phyloP scores from a whole-genome alignment of 176 grass and related monocot genomes.

The Eleusine coracana region DNA sequence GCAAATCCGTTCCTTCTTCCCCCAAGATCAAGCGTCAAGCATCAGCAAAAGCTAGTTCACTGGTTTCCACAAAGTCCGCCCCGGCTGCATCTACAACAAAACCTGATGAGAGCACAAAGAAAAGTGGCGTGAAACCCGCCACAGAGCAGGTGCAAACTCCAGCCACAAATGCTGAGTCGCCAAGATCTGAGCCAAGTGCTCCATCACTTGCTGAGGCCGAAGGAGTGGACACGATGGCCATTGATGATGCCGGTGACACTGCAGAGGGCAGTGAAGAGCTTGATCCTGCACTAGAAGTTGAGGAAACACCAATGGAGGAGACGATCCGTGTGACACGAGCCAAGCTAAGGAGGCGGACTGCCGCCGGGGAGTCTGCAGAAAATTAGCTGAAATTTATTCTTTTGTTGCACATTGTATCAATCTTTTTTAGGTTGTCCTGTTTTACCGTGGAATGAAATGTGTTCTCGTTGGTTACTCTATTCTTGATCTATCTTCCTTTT shows the following conservation, averaged over 20 bases:
- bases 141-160: conserved; percentile 11
- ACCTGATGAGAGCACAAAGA: conserved; percentile 46
- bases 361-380: conserved; percentile 40
- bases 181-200: conserved; percentile 28
- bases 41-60: conserved; percentile 44
- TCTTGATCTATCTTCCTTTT: conserved; percentile 8
- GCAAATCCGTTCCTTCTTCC: conserved; percentile 42
- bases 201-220: conserved; percentile 47
- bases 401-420: conserved; percentile 35
- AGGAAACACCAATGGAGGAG: conserved; percentile 84
- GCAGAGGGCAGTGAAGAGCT: conserved; percentile 44
- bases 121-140: conserved; percentile 38
- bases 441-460: conserved; percentile 33
- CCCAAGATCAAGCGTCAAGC: conserved; percentile 63
- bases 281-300: conserved; percentile 7
- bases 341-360: conserved; percentile 77
- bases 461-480: conserved; percentile 25
- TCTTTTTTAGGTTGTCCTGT: conserved; percentile 36
- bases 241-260: conserved; percentile 33
- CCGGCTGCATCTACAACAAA: conserved; percentile 36
- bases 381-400: conserved; percentile 43
- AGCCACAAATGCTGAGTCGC: conserved; percentile 16
- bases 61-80: conserved; percentile 36
- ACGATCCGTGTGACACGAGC: conserved; percentile 69
- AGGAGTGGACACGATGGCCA: conserved; percentile 49